Conservation (phyloP, 345 rosid species). For the Syzygium jambos region DNA sequence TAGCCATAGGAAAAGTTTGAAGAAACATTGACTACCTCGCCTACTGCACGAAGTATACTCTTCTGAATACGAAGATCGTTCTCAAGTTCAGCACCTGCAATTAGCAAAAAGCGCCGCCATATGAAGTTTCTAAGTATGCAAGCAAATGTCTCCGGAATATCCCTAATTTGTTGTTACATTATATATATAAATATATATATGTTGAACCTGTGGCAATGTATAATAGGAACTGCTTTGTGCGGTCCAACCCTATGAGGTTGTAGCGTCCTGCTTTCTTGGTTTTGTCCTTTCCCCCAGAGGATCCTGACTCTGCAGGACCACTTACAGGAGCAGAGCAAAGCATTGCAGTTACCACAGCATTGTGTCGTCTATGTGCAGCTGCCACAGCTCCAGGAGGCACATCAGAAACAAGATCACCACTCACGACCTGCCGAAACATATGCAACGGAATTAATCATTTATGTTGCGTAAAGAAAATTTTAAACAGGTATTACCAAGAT, state of each 20-base stretch:
- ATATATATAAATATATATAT: not conserved
- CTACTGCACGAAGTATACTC: slow-evolving; percentile 72
- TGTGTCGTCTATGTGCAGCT: slow-evolving; percentile 88
- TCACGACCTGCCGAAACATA: slow-evolving; percentile 50
- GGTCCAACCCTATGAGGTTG: slow-evolving; percentile 78
- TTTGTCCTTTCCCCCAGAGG: slow-evolving; percentile 78
- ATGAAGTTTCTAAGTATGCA: not conserved
- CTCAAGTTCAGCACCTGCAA: slow-evolving; percentile 65
- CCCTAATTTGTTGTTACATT: not conserved
- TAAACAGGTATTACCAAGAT: slow-evolving; percentile 47
- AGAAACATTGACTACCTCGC: slow-evolving; percentile 47
- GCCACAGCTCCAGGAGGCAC: slow-evolving; percentile 89
- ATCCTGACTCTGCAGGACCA: slow-evolving; percentile 71
- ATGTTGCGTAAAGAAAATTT: not conserved
- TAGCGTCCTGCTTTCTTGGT: slow-evolving; percentile 70
- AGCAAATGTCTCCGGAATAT: not conserved
- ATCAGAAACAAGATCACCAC: slow-evolving; percentile 98
- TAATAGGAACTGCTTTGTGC: slow-evolving; percentile 63
- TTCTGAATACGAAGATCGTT: slow-evolving; percentile 70
- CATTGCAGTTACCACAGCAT: slow-evolving; percentile 81
- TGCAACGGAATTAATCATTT: not conserved
- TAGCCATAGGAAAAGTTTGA: not conserved
- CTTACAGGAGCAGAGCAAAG: slow-evolving; percentile 79
- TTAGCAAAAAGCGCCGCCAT: slow-evolving; percentile 2
- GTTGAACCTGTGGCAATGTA: slow-evolving; percentile 69